A percentile compares a stretch with the other conserved stretches of the same genome.
Evolutionary conservation across 345 rosid genomes (phyloP).

Genomic region (Erysimum cheiranthoides): DNA sequence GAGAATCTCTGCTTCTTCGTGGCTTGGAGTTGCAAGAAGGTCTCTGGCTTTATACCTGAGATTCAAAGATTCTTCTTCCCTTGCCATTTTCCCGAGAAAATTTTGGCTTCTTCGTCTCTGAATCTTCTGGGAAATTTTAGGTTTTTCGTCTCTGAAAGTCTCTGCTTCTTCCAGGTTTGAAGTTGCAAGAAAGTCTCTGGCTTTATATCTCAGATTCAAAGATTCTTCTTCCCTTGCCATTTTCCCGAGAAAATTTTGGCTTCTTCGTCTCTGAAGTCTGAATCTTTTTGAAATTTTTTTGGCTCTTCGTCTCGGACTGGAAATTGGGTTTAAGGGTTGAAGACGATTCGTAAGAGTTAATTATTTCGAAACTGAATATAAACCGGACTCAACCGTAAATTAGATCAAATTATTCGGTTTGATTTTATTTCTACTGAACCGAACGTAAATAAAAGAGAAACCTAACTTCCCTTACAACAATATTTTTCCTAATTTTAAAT

Average conservation of each 20-base stretch:
- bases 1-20: background rate
- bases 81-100: background rate
- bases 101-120: background rate
- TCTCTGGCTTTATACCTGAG: background rate
- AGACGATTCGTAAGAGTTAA: background rate
- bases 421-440: too few species aligned
- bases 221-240: background rate
- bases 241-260: background rate
- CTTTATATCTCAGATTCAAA: background rate
- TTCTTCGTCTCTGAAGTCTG: background rate
- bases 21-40: background rate
- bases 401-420: background rate
- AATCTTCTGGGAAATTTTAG: background rate
- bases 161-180: background rate
- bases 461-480: too few species aligned
- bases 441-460: too few species aligned
- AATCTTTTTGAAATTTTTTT: background rate
- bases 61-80: background rate
- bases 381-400: background rate
- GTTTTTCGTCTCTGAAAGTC: too few species aligned
- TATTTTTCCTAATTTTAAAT: too few species aligned
- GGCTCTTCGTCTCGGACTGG: too few species aligned
- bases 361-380: too few species aligned
- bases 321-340: background rate
- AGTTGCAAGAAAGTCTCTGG: background rate